phyloP scores from a whole-genome alignment of 2,329 filamentous ascomycete species.

The Pseudogymnoascus sp. region DNA sequence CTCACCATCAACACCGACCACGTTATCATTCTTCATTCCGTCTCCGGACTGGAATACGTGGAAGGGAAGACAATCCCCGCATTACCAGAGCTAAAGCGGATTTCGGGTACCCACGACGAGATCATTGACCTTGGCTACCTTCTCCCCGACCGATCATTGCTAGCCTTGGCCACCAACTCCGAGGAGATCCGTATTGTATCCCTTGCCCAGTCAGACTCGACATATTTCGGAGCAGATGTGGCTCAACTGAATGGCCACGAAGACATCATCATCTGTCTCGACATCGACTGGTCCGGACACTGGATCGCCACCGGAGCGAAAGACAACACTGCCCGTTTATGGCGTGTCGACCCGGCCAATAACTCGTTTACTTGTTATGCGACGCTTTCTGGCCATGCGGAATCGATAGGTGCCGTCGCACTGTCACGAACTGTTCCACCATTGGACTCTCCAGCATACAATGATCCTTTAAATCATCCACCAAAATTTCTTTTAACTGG shows the following conservation, averaged over 20 bases:
- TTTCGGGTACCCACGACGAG: constrained; percentile 95
- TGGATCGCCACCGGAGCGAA: constrained; percentile 96
- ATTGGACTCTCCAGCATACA: constrained; percentile 59
- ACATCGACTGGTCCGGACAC: constrained; percentile 92
- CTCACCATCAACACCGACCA: constrained; percentile 84
- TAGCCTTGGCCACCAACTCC: constrained; percentile 89
- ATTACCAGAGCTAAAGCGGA: constrained; percentile 52
- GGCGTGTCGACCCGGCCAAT: constrained; percentile 71
- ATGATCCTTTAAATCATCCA: constrained; percentile 67
- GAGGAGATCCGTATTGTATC: constrained; percentile 88
- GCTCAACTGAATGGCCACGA: constrained; percentile 81
- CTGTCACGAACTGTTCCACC: constrained; percentile 63
- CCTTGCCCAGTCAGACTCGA: constrained; percentile 35
- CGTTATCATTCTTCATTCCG: constrained; percentile 67
- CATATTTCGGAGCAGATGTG: constrained; percentile 84
- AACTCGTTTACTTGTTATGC: constrained; percentile 72
- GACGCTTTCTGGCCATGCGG: constrained; percentile 82
- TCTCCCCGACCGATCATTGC: constrained; percentile 66
- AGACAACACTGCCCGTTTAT: constrained; percentile 87
- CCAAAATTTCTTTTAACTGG: constrained; percentile 82
- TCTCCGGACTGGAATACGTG: constrained; percentile 33
- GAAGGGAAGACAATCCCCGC: constrained; percentile 28
- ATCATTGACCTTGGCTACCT: constrained; percentile 91
- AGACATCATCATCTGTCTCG: constrained; percentile 90
- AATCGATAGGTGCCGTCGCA: constrained; percentile 84